phyloP scores from a whole-genome alignment of 2,329 filamentous ascomycete species.

The Cercospora zeae-maydis region DNA sequence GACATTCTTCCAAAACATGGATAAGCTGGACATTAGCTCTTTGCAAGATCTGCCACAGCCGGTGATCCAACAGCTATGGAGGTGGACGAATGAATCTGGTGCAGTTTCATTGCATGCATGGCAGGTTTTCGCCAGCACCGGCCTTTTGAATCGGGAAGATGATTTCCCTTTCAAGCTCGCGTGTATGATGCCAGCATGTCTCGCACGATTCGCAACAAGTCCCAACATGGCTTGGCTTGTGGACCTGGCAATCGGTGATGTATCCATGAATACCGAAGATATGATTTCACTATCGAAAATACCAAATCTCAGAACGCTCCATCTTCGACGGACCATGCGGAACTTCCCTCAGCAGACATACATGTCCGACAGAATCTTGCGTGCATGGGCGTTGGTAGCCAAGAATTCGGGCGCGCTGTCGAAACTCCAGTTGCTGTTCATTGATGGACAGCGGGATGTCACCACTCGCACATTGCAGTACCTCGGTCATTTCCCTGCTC shows the following conservation, averaged over 20 bases:
- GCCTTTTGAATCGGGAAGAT: neutral
- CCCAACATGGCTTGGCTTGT: constrained; percentile 22
- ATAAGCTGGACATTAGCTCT: constrained; percentile 13
- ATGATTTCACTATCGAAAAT: neutral
- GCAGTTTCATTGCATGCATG: constrained; percentile 1
- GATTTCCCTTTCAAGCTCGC: neutral
- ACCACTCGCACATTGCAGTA: constrained; percentile 16
- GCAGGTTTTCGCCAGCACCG: constrained; percentile 9
- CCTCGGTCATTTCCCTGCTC: constrained; percentile 19
- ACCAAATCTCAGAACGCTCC: constrained; percentile 18
- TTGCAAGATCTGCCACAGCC: constrained; percentile 16
- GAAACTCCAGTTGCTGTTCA: constrained; percentile 21
- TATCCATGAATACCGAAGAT: neutral
- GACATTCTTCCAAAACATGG: constrained; percentile 18
- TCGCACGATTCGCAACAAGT: neutral
- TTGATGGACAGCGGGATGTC: constrained; percentile 15
- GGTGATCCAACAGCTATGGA: constrained; percentile 20
- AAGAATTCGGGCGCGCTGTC: constrained; percentile 16
- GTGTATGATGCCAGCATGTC: constrained; percentile 3
- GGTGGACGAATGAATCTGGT: neutral
- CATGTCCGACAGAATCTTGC: constrained; percentile 23
- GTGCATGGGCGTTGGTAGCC: constrained; percentile 24
- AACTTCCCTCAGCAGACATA: neutral
- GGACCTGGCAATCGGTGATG: constrained; percentile 17
- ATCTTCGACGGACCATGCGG: constrained; percentile 3